Evolutionary conservation across 805 yeast genomes (phyloP), one percentile per base, ranked within the genome.

Genomic region (Metschnikowia anglica): DNA sequence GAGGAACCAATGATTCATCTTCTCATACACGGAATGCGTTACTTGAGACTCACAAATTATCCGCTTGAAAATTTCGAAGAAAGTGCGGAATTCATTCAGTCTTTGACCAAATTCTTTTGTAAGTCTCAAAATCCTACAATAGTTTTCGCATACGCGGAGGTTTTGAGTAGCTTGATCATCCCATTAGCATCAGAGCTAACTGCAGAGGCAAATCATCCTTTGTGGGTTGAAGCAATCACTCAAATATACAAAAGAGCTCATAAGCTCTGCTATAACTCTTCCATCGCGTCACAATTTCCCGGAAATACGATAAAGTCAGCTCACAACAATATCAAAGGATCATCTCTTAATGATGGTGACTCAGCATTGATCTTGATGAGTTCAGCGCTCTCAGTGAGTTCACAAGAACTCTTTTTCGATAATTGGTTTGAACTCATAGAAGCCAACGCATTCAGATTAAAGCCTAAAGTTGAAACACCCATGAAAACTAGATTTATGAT

Each of bases 201-300:
- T 0, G 98, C 97, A 0, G 99, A 93, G 59, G 90, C 88, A 0
- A 91, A 93, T 56, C 96, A 91, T 60, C 99, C 99, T 3, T 80
- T 85, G 1, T 93, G 99, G 99, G 81, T 83, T 0, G 86, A 81
- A 30, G 93, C 97, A 0, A 77, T 88, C 41, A 76, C 76, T 17
- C 66, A 72, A 15, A 79, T 91, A 11, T 81, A 77, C 59, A 62
- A 70, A 12, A 77, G 74, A 43, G 69, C 75, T 12, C 73, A 72
- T 30, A 62, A 59, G 43, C 76, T 66, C 37, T 72, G 75, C 67
- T 74, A 63, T 43, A 21, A 16, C 12, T 24, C 47, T 13, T 37
- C 36, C 30, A 23, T 37, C 13, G 21, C 41, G 15, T 21, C 34
- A 6, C 46, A 39, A 20, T 6, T 15, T n/a, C 20, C 39, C 12